Conservation (phyloP, 2,329 filamentous ascomycete genomes). For the Aspergillus aculeatinus region DNA sequence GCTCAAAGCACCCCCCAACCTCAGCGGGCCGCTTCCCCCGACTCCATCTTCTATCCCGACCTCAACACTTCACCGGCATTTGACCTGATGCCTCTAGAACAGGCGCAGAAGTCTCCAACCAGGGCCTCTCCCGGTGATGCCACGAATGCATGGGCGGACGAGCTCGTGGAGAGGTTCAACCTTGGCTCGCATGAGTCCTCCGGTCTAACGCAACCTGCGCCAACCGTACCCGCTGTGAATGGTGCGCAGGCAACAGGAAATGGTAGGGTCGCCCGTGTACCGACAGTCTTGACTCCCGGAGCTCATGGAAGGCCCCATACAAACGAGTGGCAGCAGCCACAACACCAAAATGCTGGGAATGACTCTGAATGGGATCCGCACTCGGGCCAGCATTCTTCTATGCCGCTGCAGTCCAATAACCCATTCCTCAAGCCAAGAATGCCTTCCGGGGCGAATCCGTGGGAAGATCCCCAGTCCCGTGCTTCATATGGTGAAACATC, state of each 20-base stretch:
- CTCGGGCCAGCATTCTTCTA: constrained; percentile 16
- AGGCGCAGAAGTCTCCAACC: constrained; percentile 38
- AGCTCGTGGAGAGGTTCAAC: constrained; percentile 24
- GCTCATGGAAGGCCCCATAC: constrained; percentile 23
- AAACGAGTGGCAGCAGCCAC: constrained; percentile 20
- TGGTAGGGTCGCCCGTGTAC: constrained; percentile 18
- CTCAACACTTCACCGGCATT: constrained; percentile 40
- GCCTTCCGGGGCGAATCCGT: constrained; percentile 20
- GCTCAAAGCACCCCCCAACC: constrained; percentile 30
- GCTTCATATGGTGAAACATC: constrained; percentile 17
- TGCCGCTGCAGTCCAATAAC: constrained; percentile 41
- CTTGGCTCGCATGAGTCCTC: constrained; percentile 11
- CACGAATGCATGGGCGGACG: constrained; percentile 35
- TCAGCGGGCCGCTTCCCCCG: constrained; percentile 27
- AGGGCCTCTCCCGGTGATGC: constrained; percentile 28
- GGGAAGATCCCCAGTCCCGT: constrained; percentile 19
- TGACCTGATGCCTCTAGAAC: constrained; percentile 38
- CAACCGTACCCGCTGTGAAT: constrained; percentile 4
- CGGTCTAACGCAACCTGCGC: constrained; percentile 9
- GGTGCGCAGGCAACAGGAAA: constrained; percentile 4
- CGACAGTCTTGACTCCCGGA: constrained; percentile 24
- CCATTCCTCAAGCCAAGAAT: constrained; percentile 37
- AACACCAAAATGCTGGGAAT: constrained; percentile 10
- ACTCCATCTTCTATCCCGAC: constrained; percentile 39
- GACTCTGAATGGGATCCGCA: constrained; percentile 22